Conservation (phyloP, 1,284 basidiomycete genomes). For the Sporisorium scitamineum region DNA sequence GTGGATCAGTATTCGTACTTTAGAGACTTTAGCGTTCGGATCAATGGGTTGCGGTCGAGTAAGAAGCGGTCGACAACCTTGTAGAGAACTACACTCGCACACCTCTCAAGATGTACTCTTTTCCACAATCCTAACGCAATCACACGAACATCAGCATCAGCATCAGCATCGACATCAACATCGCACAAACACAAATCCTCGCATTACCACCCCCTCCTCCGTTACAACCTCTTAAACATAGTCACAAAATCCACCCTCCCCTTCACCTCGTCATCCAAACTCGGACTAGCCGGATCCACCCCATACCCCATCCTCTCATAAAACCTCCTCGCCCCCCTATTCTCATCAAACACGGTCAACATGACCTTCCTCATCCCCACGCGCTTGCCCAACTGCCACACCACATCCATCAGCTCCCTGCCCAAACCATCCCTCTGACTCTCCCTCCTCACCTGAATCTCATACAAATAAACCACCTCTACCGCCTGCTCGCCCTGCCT, state of each 20-base stretch:
- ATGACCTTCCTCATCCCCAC: conserved; percentile 34
- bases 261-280: conserved; percentile 5
- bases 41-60: conserved; percentile 18
- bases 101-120: neutral
- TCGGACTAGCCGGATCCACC: conserved; percentile 71
- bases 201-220: neutral
- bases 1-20: conserved; percentile 50
- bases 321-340: conserved; percentile 27
- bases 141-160: neutral
- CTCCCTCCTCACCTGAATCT: conserved; percentile 27
- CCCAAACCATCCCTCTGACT: conserved; percentile 45
- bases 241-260: conserved; percentile 32
- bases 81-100: neutral
- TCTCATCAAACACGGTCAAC: conserved; percentile 49
- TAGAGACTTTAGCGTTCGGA: conserved; percentile 28
- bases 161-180: neutral
- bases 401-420: conserved; percentile 25
- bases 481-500: conserved; percentile 19
- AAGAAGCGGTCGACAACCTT: neutral
- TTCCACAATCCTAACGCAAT: neutral
- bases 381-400: conserved; percentile 15
- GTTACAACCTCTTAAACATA: conserved; percentile 29
- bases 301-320: conserved; percentile 48
- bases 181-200: neutral
- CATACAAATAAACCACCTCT: conserved; percentile 49